These are phyloP conservation scores for Rhinocladiella similis DNA, from an alignment of 2,329 filamentous ascomycete genomes.

Conservation along the genomic window DNA sequence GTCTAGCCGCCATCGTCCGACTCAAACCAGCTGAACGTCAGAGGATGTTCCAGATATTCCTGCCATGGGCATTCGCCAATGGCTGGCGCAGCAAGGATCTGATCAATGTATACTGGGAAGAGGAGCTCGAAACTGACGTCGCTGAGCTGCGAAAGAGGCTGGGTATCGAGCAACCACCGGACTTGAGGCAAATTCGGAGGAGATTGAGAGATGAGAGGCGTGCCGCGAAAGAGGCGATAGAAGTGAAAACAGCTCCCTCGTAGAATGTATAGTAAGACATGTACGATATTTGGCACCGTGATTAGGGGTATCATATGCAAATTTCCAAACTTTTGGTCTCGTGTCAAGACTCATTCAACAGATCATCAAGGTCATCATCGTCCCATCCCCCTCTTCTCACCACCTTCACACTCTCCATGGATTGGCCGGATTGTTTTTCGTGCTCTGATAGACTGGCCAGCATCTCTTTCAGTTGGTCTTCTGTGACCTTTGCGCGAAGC, in stretches of 20 bases:
- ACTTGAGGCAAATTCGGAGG: conserved; percentile 76
- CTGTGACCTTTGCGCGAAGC: conserved; percentile 81
- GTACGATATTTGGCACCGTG: too few species aligned
- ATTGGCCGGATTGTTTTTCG: conserved; percentile 58
- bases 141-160: conserved; percentile 71
- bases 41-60: conserved; percentile 71
- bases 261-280: conserved; percentile 4
- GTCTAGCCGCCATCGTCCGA: conserved; percentile 68
- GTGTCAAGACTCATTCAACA: conserved; percentile 26
- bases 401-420: conserved; percentile 80
- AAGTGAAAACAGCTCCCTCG: not conserved
- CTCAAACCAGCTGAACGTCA: conserved; percentile 64
- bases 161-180: conserved; percentile 84
- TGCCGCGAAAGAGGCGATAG: conserved; percentile 53
- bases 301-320: conserved; percentile 24
- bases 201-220: conserved; percentile 68
- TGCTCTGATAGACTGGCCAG: conserved; percentile 52
- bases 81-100: conserved; percentile 75
- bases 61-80: conserved; percentile 89
- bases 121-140: conserved; percentile 83
- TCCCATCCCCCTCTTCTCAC: conserved; percentile 83
- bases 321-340: not conserved
- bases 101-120: conserved; percentile 98
- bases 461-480: conserved; percentile 90
- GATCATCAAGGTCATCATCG: conserved; percentile 62